These are phyloP conservation scores for Cicer pinnatifidum DNA, from an alignment of 306 rosid genomes.

Conservation along the genomic window DNA sequence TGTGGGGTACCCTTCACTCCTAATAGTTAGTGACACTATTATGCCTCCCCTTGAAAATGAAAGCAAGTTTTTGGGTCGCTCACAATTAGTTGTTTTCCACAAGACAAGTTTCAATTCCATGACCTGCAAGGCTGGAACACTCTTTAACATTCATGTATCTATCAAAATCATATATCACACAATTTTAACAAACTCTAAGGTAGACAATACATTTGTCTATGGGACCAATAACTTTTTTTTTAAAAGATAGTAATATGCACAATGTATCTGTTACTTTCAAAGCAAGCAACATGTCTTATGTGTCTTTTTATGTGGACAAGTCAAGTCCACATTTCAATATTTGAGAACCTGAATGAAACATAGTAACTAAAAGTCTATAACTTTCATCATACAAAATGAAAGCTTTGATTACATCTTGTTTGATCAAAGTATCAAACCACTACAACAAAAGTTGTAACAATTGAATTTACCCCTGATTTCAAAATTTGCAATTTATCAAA, in stretches of 20 bases:
- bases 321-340: conserved; percentile 43
- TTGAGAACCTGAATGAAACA: conserved; percentile 35
- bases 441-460: conserved; percentile 17
- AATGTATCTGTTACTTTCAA: conserved; percentile 37
- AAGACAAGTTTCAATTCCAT: conserved; percentile 40
- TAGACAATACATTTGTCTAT: conserved; percentile 31
- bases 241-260: neutral
- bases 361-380: conserved; percentile 2
- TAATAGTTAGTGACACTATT: conserved; percentile 41
- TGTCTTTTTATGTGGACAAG: conserved; percentile 2
- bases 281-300: conserved; percentile 9
- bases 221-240: conserved; percentile 3
- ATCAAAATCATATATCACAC: conserved; percentile 28
- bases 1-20: conserved; percentile 29
- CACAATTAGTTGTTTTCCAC: conserved; percentile 4
- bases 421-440: conserved; percentile 37
- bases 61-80: conserved; percentile 14
- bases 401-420: conserved; percentile 23
- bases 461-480: conserved; percentile 27
- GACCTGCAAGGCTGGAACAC: conserved; percentile 39
- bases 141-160: conserved; percentile 49
- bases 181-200: conserved; percentile 30
- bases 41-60: conserved; percentile 44
- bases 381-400: conserved; percentile 40
- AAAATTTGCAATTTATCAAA: conserved; percentile 16